A percentile compares a stretch with the other conserved stretches of the same genome.
These are phyloP conservation scores for Pleoardoris graminearum DNA, from an alignment of 2,329 filamentous ascomycete species.

Conservation along the genomic window DNA sequence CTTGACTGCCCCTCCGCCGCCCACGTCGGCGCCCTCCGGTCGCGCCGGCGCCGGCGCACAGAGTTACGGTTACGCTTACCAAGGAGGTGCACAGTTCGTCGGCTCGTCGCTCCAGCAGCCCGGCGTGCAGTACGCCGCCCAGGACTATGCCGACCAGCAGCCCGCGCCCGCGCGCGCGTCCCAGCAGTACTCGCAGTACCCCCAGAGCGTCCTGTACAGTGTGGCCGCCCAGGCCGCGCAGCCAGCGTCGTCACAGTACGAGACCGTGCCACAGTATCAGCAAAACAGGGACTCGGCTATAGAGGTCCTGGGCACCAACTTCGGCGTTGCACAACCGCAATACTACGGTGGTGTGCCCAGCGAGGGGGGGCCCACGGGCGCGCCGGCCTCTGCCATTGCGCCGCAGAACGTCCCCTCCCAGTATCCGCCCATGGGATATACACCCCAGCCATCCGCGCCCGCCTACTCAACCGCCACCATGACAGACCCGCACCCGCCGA, in stretches of 20 bases:
- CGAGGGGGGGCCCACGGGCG: constrained; percentile 62
- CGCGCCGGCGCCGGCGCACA: constrained; percentile 38
- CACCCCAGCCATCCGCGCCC: constrained; percentile 63
- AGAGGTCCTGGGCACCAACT: constrained; percentile 71
- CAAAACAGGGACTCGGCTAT: constrained; percentile 69
- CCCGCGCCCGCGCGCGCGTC: constrained; percentile 57
- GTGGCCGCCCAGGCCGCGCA: constrained; percentile 53
- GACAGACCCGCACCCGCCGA: constrained; percentile 53
- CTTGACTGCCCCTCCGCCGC: constrained; percentile 47
- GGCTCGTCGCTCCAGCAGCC: constrained; percentile 56
- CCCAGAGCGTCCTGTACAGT: constrained; percentile 77
- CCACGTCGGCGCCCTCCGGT: constrained; percentile 48
- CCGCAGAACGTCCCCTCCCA: constrained; percentile 68
- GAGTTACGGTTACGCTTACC: constrained; percentile 56
- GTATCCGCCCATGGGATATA: constrained; percentile 60
- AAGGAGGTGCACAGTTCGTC: constrained; percentile 59
- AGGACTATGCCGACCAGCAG: constrained; percentile 64
- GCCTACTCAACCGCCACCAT: constrained; percentile 56
- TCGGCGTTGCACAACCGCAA: constrained; percentile 66
- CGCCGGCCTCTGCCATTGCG: constrained; percentile 61
- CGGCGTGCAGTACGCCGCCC: constrained; percentile 63
- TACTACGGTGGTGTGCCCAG: constrained; percentile 68
- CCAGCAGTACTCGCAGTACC: constrained; percentile 57
- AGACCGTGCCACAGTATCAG: constrained; percentile 74
- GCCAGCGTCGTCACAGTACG: constrained; percentile 67